Conservation (phyloP, 2,329 filamentous ascomycete genomes). For the Phyllosticta citrichinensis region DNA sequence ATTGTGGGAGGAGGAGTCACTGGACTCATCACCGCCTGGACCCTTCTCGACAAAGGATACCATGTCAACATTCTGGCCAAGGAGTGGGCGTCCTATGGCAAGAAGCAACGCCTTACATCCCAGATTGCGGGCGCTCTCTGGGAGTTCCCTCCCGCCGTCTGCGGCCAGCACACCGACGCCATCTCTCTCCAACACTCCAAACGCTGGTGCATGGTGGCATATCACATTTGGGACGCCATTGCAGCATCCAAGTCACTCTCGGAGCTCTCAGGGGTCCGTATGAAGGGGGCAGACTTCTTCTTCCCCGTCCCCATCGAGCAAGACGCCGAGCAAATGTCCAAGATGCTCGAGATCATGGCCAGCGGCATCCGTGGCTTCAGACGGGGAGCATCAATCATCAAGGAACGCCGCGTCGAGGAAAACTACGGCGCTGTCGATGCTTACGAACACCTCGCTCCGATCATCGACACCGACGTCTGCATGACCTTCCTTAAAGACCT, state of each 20-base stretch:
- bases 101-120: constrained; percentile 33
- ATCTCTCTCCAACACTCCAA: constrained; percentile 33
- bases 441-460: constrained; percentile 35
- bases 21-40: constrained; percentile 31
- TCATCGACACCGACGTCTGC: constrained; percentile 38
- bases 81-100: constrained; percentile 29
- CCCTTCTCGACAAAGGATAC: constrained; percentile 36
- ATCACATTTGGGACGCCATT: constrained; percentile 33
- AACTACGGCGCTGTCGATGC: constrained; percentile 32
- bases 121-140: constrained; percentile 40
- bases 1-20: constrained; percentile 22
- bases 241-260: constrained; percentile 24
- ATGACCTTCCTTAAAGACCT: constrained; percentile 35
- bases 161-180: constrained; percentile 34
- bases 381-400: constrained; percentile 20
- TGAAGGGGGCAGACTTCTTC: constrained; percentile 33
- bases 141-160: constrained; percentile 38
- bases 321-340: constrained; percentile 24
- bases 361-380: constrained; percentile 32
- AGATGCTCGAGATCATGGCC: constrained; percentile 33
- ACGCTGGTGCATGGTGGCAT: constrained; percentile 33
- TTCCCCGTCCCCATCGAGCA: constrained; percentile 27
- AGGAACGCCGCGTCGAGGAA: constrained; percentile 25
- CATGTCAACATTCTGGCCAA: constrained; percentile 36
- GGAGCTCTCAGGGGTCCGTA: constrained; percentile 26